phyloP scores from a whole-genome alignment of 2,329 filamentous ascomycete genomes.

The Epichloe festucae region DNA sequence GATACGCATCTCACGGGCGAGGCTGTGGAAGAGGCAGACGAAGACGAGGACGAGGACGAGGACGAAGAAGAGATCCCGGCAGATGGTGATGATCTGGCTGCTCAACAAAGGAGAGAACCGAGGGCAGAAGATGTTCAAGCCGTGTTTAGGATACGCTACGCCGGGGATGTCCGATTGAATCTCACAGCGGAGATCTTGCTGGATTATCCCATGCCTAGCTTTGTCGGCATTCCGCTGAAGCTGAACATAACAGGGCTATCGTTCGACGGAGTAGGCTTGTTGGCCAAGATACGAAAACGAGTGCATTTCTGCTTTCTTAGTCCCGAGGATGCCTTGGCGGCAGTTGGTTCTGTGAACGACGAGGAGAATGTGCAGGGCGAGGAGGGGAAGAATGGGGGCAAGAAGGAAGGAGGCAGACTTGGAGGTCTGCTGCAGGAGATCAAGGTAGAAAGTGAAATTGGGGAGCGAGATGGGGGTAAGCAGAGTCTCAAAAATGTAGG shows the following conservation, averaged over 20 bases:
- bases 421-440: conserved; percentile 84
- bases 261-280: conserved; percentile 87
- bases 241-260: conserved; percentile 89
- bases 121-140: conserved; percentile 82
- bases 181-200: conserved; percentile 90
- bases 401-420: conserved; percentile 27
- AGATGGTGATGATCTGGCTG: conserved; percentile 6
- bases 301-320: conserved; percentile 92
- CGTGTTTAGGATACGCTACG: conserved; percentile 80
- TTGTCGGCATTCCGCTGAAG: conserved; percentile 88
- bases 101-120: conserved; percentile 47
- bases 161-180: conserved; percentile 74
- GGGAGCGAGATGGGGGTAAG: conserved; percentile 82
- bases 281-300: conserved; percentile 79
- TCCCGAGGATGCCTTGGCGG: conserved; percentile 74
- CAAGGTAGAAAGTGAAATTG: conserved; percentile 93
- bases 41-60: conserved; percentile 22
- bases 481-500: conserved; percentile 97
- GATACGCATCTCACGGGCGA: conserved; percentile 29
- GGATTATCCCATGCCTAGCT: conserved; percentile 97
- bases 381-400: conserved; percentile 9
- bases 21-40: conserved; percentile 24
- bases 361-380: conserved; percentile 13
- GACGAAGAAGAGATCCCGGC: conserved; percentile 14
- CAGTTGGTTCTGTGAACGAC: conserved; percentile 40